Conservation (phyloP, 768 basidiomycete genomes). For the Amanita subjunquillea region DNA sequence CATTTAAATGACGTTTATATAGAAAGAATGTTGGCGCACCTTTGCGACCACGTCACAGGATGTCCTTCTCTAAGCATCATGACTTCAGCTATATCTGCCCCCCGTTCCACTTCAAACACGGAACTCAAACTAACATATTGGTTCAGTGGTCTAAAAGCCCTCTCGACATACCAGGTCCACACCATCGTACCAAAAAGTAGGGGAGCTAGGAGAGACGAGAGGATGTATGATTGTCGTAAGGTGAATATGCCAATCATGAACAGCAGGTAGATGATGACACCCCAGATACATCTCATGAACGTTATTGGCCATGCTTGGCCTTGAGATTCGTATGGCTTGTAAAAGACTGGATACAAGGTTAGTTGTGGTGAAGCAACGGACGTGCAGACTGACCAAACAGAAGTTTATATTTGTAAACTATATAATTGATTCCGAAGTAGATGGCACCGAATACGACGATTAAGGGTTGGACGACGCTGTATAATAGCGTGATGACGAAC, state of each 20-base stretch:
- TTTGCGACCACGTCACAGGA: conserved; percentile 84
- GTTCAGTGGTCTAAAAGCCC: conserved; percentile 61
- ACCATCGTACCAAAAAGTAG: conserved; percentile 64
- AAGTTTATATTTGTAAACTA: conserved; percentile 98
- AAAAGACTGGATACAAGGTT: conserved; percentile 58
- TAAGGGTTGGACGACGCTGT: conserved; percentile 92
- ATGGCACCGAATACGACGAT: conserved; percentile 92
- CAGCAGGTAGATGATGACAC: conserved; percentile 82
- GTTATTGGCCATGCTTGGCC: conserved; percentile 98
- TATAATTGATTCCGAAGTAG: conserved; percentile 93
- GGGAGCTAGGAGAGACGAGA: conserved; percentile 56
- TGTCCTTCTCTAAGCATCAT: conserved; percentile 67
- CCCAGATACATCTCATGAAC: conserved; percentile 86
- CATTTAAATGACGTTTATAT: not conserved
- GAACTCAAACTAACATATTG: conserved; percentile 80
- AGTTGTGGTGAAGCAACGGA: not conserved
- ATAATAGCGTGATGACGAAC: conserved; percentile 90
- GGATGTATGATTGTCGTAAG: conserved; percentile 34
- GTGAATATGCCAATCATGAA: conserved; percentile 98
- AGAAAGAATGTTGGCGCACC: conserved; percentile 30
- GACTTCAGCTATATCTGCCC: conserved; percentile 78
- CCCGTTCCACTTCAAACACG: conserved; percentile 82
- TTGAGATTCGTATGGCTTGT: conserved; percentile 95
- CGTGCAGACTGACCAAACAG: conserved; percentile 62
- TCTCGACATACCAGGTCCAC: conserved; percentile 76